phyloP scores from a whole-genome alignment of 352 stramenopile genomes.

The Pythium folliculosum region DNA sequence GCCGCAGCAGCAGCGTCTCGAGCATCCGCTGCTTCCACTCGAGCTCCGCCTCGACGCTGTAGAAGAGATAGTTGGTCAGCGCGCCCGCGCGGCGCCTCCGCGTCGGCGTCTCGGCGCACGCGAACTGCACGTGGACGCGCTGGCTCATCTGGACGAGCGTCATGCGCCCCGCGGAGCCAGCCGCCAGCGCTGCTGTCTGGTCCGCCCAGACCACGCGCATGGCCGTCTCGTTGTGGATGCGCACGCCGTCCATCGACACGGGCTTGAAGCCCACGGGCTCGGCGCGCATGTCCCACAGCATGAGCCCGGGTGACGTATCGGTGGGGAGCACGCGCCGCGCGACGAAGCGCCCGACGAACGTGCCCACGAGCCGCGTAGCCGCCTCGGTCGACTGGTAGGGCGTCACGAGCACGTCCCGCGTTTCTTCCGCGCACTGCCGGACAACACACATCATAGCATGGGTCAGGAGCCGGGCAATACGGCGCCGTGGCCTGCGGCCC shows the following conservation, averaged over 20 bases:
- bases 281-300: slow-evolving; percentile 13
- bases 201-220: slow-evolving; percentile 19
- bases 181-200: no score
- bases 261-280: slow-evolving; percentile 19
- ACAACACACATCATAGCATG: no score
- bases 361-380: slow-evolving; percentile 12
- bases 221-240: slow-evolving; percentile 12
- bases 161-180: background rate
- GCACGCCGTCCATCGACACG: slow-evolving; percentile 23
- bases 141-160: slow-evolving; percentile 14
- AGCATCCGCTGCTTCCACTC: slow-evolving; percentile 23
- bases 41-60: slow-evolving; percentile 20
- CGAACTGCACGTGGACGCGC: slow-evolving; percentile 15
- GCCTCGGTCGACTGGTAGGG: slow-evolving; percentile 15
- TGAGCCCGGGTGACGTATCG: background rate
- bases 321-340: background rate
- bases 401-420: background rate
- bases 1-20: slow-evolving; percentile 14
- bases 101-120: slow-evolving; percentile 11
- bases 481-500: no score
- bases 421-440: slow-evolving; percentile 3
- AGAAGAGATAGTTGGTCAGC: slow-evolving; percentile 21
- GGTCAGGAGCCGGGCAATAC: no score
- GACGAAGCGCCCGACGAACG: slow-evolving; percentile 14
- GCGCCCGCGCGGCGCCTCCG: slow-evolving; percentile 15